A percentile compares a stretch with the other conserved stretches of the same genome.
Conservation (phyloP, 2,329 filamentous ascomycete species). For the Lasiodiplodia gonubiensis region DNA sequence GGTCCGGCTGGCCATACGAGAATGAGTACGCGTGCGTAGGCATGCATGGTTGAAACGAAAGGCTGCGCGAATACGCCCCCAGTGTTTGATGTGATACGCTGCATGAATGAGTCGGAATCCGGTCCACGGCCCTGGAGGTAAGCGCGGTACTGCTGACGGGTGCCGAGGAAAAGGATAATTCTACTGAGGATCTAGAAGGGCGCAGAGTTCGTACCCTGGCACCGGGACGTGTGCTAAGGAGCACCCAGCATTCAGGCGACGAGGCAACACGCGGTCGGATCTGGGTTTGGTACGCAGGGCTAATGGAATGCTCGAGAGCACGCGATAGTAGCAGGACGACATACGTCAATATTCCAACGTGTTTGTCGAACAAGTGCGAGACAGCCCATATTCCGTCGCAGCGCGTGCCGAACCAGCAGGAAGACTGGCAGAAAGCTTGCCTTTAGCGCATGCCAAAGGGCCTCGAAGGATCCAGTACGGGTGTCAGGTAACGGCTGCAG, state of each 20-base stretch:
- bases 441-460: conserved; percentile 8
- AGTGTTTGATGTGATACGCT: background rate
- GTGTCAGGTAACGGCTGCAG: conserved; percentile 16
- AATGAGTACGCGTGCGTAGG: background rate
- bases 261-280: conserved; percentile 11
- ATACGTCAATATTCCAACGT: too few relatives aligned
- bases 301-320: conserved; percentile 6
- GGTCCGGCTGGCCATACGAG: background rate
- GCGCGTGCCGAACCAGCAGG: background rate
- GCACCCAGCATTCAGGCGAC: conserved; percentile 8
- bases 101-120: conserved; percentile 4
- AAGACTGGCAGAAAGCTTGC: conserved; percentile 5
- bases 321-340: background rate
- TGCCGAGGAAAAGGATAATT: conserved; percentile 3
- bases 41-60: conserved; percentile 11
- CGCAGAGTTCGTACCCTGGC: background rate
- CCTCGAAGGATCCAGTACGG: background rate
- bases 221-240: conserved; percentile 4
- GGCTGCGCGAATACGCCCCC: background rate
- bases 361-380: conserved; percentile 1
- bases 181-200: conserved; percentile 15
- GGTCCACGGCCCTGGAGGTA: background rate
- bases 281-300: conserved; percentile 11
- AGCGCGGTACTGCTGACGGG: background rate
- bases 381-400: background rate